Evolutionary conservation across 306 rosid genomes (phyloP).

Genomic region (Pachyrhizus erosus): DNA sequence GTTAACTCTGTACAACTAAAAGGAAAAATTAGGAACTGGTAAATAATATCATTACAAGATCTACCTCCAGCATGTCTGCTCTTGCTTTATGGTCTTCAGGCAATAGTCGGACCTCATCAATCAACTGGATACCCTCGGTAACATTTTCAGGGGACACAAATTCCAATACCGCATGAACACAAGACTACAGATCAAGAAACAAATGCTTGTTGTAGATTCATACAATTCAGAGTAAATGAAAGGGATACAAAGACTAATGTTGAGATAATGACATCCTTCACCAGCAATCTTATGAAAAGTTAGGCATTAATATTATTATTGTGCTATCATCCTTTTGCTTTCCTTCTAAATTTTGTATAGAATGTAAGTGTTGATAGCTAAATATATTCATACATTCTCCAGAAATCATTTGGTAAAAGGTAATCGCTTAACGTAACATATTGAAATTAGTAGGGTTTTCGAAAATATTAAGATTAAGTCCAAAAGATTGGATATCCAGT

Average conservation of each 20-base stretch:
- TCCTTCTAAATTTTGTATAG: background rate
- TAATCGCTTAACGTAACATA: background rate
- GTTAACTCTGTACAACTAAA: slow-evolving; percentile 32
- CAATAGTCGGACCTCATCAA: slow-evolving; percentile 72
- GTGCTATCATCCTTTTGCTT: slow-evolving; percentile 5
- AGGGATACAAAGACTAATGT: background rate
- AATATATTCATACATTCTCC: slow-evolving; percentile 18
- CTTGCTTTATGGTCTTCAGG: slow-evolving; percentile 75
- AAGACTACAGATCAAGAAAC: slow-evolving; percentile 64
- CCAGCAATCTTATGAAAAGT: background rate
- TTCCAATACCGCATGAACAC: slow-evolving; percentile 87
- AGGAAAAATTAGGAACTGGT: slow-evolving; percentile 27
- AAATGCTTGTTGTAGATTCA: slow-evolving; percentile 26
- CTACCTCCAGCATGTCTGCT: slow-evolving; percentile 86
- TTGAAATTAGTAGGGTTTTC: background rate
- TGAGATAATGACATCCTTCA: slow-evolving; percentile 1
- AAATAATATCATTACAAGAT: slow-evolving; percentile 30
- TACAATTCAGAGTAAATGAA: slow-evolving; percentile 15
- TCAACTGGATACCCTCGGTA: slow-evolving; percentile 66
- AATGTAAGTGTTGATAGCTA: slow-evolving; percentile 8
- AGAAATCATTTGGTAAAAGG: slow-evolving; percentile 1
- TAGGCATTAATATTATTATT: slow-evolving; percentile 17
- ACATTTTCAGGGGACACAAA: slow-evolving; percentile 93
- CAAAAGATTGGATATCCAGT: slow-evolving; percentile 10
- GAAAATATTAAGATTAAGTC: slow-evolving; percentile 9